These are phyloP conservation scores for Daldinia eschscholtzii DNA, from an alignment of 2,329 filamentous ascomycete species.

Conservation along the genomic window DNA sequence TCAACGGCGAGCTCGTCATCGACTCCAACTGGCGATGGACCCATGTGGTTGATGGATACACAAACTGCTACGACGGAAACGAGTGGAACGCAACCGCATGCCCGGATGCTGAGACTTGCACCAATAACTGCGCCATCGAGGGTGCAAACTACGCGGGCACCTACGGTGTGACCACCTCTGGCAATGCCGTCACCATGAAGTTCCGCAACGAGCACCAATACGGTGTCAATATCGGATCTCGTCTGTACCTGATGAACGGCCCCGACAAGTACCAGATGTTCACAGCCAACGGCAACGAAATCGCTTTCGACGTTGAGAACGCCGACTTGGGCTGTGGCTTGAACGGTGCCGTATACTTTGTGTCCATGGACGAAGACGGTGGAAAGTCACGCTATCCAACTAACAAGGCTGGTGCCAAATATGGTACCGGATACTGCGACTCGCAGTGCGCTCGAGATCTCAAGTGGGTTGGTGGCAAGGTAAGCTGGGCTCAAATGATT, in stretches of 20 bases:
- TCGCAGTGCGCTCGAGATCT: constrained; percentile 61
- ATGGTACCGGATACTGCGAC: constrained; percentile 69
- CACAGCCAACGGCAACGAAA: constrained; percentile 69
- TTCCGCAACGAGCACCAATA: constrained; percentile 60
- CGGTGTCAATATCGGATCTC: constrained; percentile 56
- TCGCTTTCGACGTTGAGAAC: constrained; percentile 73
- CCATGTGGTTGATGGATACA: constrained; percentile 55
- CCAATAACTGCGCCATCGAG: constrained; percentile 58
- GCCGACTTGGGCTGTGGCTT: constrained; percentile 69
- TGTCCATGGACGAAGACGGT: constrained; percentile 66
- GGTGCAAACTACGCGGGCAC: constrained; percentile 58
- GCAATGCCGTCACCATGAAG: constrained; percentile 60
- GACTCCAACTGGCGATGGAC: constrained; percentile 67
- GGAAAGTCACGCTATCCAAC: constrained; percentile 59
- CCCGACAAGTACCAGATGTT: constrained; percentile 69
- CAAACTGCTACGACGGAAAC: constrained; percentile 63
- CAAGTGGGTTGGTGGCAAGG: constrained; percentile 65
- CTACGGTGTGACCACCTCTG: constrained; percentile 60
- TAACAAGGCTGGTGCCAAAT: constrained; percentile 63
- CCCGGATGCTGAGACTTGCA: constrained; percentile 55
- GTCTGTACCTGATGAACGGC: constrained; percentile 68
- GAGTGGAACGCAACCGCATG: constrained; percentile 52
- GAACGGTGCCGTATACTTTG: constrained; percentile 71
- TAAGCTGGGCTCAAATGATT: constrained; percentile 38
- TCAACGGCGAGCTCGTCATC: constrained; percentile 59